phyloP scores from a whole-genome alignment of 2,329 filamentous ascomycete species.

The Phialophora chinensis region DNA sequence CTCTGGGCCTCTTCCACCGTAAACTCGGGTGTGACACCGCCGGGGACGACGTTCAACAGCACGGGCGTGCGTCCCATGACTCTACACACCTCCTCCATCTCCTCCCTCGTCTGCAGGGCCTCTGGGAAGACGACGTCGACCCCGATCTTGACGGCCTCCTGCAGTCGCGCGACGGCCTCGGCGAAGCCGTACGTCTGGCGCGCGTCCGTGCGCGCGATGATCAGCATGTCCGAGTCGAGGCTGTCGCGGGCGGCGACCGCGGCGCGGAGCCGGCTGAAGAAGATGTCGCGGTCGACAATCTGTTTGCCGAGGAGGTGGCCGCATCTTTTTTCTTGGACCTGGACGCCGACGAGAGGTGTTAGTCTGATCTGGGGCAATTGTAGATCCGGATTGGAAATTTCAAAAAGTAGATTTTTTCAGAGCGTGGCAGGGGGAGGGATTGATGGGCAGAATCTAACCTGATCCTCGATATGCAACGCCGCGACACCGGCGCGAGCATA shows the following conservation, averaged over 20 bases:
- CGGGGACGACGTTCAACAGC: slow-evolving; percentile 54
- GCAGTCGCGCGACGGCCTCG: slow-evolving; percentile 47
- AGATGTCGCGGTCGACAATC: slow-evolving; percentile 46
- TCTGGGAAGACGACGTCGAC: slow-evolving; percentile 53
- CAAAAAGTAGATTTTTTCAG: too few species aligned
- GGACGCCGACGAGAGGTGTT: slow-evolving; percentile 34
- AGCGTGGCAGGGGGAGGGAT: too few species aligned
- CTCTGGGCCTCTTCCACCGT: slow-evolving; percentile 47
- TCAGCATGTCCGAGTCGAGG: slow-evolving; percentile 49
- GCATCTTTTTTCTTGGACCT: slow-evolving; percentile 55
- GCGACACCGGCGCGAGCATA: slow-evolving; percentile 62
- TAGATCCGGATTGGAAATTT: too few species aligned
- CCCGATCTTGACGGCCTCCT: slow-evolving; percentile 49
- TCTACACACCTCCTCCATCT: slow-evolving; percentile 45
- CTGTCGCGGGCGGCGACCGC: slow-evolving; percentile 49
- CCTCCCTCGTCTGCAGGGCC: slow-evolving; percentile 48
- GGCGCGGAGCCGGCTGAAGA: slow-evolving; percentile 47
- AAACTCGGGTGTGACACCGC: slow-evolving; percentile 50
- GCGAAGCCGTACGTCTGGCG: slow-evolving; percentile 47
- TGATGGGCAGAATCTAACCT: slow-evolving; percentile 32
- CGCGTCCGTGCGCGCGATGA: slow-evolving; percentile 54
- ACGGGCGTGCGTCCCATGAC: slow-evolving; percentile 50
- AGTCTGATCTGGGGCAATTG: background rate
- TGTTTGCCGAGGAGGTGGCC: slow-evolving; percentile 50
- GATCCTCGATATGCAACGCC: slow-evolving; percentile 63